Conservation (phyloP, 805 yeast genomes). For the Saccharomycopsis amapae region DNA sequence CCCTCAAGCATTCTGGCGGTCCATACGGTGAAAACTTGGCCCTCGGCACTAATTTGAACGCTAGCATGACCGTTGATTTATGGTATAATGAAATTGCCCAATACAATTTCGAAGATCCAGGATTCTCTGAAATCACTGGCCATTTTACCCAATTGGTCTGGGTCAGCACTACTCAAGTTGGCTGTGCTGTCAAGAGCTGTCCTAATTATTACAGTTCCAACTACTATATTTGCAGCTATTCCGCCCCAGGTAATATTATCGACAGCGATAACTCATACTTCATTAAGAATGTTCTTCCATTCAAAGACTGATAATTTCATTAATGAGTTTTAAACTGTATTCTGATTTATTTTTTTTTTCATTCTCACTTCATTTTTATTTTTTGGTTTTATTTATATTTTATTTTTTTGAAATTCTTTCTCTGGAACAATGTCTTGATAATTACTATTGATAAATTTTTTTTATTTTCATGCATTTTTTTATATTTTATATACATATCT, state of each 20-base stretch:
- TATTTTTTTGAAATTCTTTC: no score
- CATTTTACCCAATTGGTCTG: conserved; percentile 81
- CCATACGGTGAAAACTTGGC: conserved; percentile 78
- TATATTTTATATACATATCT: no score
- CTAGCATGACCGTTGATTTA: conserved; percentile 51
- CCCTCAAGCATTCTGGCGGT: conserved; percentile 55
- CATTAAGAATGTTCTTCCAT: conserved; percentile 4
- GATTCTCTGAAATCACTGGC: conserved; percentile 46
- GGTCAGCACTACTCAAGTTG: conserved; percentile 53
- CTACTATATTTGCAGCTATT: conserved; percentile 72
- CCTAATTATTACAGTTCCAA: no score
- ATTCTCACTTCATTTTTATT: no score
- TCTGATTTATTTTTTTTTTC: no score
- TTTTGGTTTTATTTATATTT: no score
- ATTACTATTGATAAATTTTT: no score
- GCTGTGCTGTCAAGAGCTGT: conserved; percentile 71
- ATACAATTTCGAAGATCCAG: conserved; percentile 47
- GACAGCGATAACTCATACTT: conserved; percentile 30
- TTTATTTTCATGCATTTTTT: no score
- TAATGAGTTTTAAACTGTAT: no score
- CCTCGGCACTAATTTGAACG: conserved; percentile 47
- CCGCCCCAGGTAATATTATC: conserved; percentile 63
- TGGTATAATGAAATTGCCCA: conserved; percentile 63
- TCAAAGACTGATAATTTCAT: no score
- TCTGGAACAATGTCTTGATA: no score